Percentiles rank a stretch among this genome's conserved stretches.
These are phyloP conservation scores for Penicillium parvum DNA, from an alignment of 495 filamentous ascomycete genomes.

Conservation along the genomic window DNA sequence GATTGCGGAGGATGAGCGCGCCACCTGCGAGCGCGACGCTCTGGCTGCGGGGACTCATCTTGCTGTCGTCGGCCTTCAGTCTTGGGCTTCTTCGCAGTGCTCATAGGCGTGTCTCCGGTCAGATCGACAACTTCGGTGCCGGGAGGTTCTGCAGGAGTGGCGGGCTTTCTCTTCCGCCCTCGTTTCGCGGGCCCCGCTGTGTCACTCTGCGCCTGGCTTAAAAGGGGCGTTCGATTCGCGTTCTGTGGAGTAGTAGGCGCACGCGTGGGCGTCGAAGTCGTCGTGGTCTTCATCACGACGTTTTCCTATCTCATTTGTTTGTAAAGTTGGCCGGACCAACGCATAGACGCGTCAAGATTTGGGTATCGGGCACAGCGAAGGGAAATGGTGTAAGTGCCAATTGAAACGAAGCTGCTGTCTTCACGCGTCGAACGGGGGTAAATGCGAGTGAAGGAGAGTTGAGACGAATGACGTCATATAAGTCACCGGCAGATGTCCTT, in stretches of 20 bases:
- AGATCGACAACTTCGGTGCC: slow-evolving; percentile 14
- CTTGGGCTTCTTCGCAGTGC: slow-evolving; percentile 9
- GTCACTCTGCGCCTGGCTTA: background rate
- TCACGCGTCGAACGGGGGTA: background rate
- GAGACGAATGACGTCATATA: background rate
- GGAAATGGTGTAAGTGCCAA: too few relatives aligned
- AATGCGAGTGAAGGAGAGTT: background rate
- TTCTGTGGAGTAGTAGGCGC: background rate
- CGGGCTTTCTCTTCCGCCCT: background rate
- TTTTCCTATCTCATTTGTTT: too few relatives aligned
- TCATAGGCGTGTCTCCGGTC: slow-evolving; percentile 12
- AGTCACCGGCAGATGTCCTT: too few relatives aligned
- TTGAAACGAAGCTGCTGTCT: background rate
- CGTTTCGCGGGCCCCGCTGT: background rate
- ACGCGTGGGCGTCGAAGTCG: background rate
- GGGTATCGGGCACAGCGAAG: too few relatives aligned
- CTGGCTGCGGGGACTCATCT: slow-evolving; percentile 9
- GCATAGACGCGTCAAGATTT: background rate
- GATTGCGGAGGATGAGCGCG: slow-evolving; percentile 34
- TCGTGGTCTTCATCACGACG: background rate
- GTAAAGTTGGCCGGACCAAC: too few relatives aligned
- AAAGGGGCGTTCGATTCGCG: background rate
- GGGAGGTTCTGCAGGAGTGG: background rate
- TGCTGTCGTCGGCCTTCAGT: background rate
- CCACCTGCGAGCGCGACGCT: slow-evolving; percentile 40